A percentile compares a stretch with the other conserved stretches of the same genome.
Conservation (phyloP, 768 basidiomycete species). For the Cubamyces sp. region DNA sequence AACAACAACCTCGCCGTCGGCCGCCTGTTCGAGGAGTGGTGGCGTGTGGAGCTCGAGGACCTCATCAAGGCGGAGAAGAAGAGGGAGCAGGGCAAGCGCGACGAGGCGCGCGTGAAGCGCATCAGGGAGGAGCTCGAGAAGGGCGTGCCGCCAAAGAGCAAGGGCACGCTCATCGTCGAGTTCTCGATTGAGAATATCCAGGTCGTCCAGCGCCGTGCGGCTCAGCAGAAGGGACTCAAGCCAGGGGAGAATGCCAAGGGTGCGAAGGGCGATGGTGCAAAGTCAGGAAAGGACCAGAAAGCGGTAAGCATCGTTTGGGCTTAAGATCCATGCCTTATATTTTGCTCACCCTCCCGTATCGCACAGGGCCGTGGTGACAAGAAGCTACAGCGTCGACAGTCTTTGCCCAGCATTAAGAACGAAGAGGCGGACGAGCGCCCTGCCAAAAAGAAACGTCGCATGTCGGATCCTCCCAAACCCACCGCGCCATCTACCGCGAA, state of each 20-base stretch:
- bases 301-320: conserved; percentile 2
- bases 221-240: conserved; percentile 40
- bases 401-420: conserved; percentile 28
- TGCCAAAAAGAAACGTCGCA: conserved; percentile 49
- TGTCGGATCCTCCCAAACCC: conserved; percentile 28
- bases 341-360: background rate
- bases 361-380: conserved; percentile 15
- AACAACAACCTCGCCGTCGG: conserved; percentile 83
- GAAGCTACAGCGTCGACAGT: conserved; percentile 22
- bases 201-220: conserved; percentile 77
- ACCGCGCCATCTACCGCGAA: background rate
- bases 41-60: conserved; percentile 75
- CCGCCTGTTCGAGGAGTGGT: conserved; percentile 77
- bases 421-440: conserved; percentile 41
- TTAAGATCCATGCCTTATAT: background rate
- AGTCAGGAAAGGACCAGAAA: background rate
- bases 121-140: conserved; percentile 59
- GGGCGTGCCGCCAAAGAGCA: conserved; percentile 46
- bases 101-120: conserved; percentile 57
- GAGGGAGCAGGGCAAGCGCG: conserved; percentile 50
- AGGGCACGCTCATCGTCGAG: conserved; percentile 78
- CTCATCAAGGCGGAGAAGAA: conserved; percentile 58
- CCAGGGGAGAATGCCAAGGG: conserved; percentile 10
- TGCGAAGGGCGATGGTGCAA: background rate
- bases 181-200: conserved; percentile 96